phyloP scores from a whole-genome alignment of 805 yeast species.

The Candida cerambycidarum region DNA sequence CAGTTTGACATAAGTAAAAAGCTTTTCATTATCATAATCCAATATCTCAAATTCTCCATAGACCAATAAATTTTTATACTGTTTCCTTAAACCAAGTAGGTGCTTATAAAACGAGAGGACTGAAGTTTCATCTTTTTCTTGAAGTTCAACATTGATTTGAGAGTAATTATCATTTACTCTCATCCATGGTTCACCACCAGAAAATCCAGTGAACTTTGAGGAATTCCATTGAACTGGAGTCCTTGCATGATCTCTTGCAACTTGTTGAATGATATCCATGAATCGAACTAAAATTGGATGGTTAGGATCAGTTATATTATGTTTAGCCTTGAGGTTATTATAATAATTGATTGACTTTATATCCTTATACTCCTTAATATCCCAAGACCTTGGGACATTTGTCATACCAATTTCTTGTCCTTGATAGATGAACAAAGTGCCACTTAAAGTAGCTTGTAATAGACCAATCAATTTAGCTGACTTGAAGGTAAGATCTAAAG shows the following conservation, averaged over 20 bases:
- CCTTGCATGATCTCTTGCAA: slow-evolving; percentile 56
- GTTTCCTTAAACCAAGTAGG: slow-evolving; percentile 44
- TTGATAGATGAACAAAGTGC: slow-evolving; percentile 57
- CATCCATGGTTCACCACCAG: slow-evolving; percentile 53
- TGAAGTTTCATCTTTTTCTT: slow-evolving; percentile 47
- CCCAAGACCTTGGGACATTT: slow-evolving; percentile 48
- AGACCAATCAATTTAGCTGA: slow-evolving; percentile 52
- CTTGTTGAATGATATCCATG: slow-evolving; percentile 33
- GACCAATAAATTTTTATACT: slow-evolving; percentile 42
- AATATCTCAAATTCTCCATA: slow-evolving; percentile 47
- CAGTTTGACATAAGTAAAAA: slow-evolving; percentile 44
- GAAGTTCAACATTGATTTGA: slow-evolving; percentile 49
- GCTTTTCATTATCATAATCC: slow-evolving; percentile 42
- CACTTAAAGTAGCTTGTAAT: slow-evolving; percentile 47
- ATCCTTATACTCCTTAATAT: slow-evolving; percentile 50
- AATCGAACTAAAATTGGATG: slow-evolving; percentile 17
- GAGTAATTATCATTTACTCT: slow-evolving; percentile 49
- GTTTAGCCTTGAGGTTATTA: slow-evolving; percentile 25
- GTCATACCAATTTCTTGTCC: slow-evolving; percentile 63
- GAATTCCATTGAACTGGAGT: slow-evolving; percentile 58
- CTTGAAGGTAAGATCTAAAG: slow-evolving; percentile 19
- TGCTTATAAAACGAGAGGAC: slow-evolving; percentile 46
- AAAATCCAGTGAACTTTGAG: slow-evolving; percentile 46
- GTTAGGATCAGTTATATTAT: slow-evolving; percentile 21
- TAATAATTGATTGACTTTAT: slow-evolving; percentile 47